Conservation (phyloP, 1,284 basidiomycete genomes). For the Fomes fomentarius region DNA sequence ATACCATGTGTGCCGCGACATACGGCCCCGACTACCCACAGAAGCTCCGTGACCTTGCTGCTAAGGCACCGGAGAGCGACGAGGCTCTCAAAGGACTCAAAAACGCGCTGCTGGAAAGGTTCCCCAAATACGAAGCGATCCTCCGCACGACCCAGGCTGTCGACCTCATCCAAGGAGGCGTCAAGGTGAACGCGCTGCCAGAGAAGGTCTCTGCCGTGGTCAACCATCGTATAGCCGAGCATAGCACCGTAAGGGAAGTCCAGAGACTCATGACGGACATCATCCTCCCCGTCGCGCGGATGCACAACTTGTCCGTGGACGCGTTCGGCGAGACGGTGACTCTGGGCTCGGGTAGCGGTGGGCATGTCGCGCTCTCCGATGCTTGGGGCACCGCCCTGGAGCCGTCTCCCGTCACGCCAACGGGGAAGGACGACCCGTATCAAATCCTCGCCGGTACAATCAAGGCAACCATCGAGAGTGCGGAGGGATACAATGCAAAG, state of each 20-base stretch:
- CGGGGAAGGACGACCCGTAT: slow-evolving; percentile 46
- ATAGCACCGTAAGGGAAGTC: slow-evolving; percentile 47
- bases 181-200: slow-evolving; percentile 60
- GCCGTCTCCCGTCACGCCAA: slow-evolving; percentile 58
- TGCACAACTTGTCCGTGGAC: slow-evolving; percentile 53
- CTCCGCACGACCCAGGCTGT: slow-evolving; percentile 73
- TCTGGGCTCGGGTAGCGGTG: slow-evolving; percentile 17
- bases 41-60: slow-evolving; percentile 20
- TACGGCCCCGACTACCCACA: slow-evolving; percentile 26
- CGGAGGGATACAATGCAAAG: slow-evolving; percentile 30
- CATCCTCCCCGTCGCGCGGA: slow-evolving; percentile 44
- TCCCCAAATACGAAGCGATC: slow-evolving; percentile 35
- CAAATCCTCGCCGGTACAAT: slow-evolving; percentile 53
- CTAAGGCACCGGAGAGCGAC: slow-evolving; percentile 28
- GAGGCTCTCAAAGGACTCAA: slow-evolving; percentile 36
- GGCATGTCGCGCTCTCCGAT: slow-evolving; percentile 41
- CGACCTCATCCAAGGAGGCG: slow-evolving; percentile 67
- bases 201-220: slow-evolving; percentile 54
- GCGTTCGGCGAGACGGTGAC: slow-evolving; percentile 46
- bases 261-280: slow-evolving; percentile 42
- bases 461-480: slow-evolving; percentile 38
- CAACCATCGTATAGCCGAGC: slow-evolving; percentile 56
- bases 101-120: slow-evolving; percentile 32
- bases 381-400: slow-evolving; percentile 49
- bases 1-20: slow-evolving; percentile 29